Conservation (phyloP, 306 rosid genomes). For the Vigna nakashimae region DNA sequence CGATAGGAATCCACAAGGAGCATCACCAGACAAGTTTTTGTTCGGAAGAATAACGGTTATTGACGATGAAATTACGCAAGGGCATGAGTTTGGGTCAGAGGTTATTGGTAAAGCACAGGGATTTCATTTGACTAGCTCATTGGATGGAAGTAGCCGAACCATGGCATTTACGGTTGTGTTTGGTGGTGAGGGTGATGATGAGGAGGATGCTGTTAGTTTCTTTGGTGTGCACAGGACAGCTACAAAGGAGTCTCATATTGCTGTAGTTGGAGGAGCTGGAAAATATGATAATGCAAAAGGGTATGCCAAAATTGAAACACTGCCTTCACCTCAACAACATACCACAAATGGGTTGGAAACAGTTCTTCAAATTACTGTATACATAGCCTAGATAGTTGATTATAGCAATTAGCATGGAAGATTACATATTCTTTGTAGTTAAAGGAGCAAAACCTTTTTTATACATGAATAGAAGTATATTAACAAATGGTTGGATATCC, state of each 20-base stretch:
- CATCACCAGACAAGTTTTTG: conserved; percentile 41
- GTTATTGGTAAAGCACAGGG: conserved; percentile 53
- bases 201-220: conserved; percentile 47
- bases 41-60: conserved; percentile 59
- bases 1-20: conserved; percentile 8
- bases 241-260: conserved; percentile 44
- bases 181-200: conserved; percentile 3
- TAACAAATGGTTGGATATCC: no score
- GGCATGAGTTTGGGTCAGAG: conserved; percentile 40
- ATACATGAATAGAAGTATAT: background rate
- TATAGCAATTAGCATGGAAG: background rate
- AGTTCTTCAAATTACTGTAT: conserved; percentile 46
- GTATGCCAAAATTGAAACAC: conserved; percentile 47
- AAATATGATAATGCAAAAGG: conserved; percentile 52
- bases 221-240: conserved; percentile 52
- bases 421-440: background rate
- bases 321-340: conserved; percentile 22
- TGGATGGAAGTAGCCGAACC: conserved; percentile 57
- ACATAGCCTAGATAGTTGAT: conserved; percentile 7
- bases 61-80: conserved; percentile 52
- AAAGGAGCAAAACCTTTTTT: background rate
- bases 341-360: conserved; percentile 38
- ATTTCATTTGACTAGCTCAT: conserved; percentile 53
- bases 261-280: conserved; percentile 55
- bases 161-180: conserved; percentile 51